These are phyloP conservation scores for Malus domestica DNA, from an alignment of 306 rosid genomes.

Conservation along the genomic window DNA sequence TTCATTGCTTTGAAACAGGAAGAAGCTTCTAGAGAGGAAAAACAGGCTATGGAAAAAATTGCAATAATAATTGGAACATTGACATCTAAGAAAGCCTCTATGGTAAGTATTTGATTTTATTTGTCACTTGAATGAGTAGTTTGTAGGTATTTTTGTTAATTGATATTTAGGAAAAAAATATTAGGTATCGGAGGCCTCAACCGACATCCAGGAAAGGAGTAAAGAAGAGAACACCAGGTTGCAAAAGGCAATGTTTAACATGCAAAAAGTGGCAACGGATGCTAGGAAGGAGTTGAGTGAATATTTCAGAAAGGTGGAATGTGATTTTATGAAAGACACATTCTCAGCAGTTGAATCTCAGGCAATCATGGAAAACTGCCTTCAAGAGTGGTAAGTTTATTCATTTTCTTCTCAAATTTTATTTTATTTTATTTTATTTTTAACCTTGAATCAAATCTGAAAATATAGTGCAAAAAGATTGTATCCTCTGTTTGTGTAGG, in stretches of 20 bases:
- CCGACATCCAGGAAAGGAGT: constrained; percentile 39
- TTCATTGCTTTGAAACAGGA: constrained; percentile 49
- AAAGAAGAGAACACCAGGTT: constrained; percentile 42
- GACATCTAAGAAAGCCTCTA: constrained; percentile 57
- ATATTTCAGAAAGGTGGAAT: constrained; percentile 40
- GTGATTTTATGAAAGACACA: constrained; percentile 40
- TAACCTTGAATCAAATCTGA: neutral
- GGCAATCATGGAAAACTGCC: constrained; percentile 40
- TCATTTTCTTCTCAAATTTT: neutral
- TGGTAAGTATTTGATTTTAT: constrained; percentile 29
- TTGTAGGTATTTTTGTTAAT: too few relatives aligned
- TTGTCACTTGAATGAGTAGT: neutral
- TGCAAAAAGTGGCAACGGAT: constrained; percentile 52
- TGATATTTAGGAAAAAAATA: constrained; percentile 18
- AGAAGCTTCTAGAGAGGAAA: constrained; percentile 63
- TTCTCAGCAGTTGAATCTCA: constrained; percentile 38
- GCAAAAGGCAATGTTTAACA: constrained; percentile 45
- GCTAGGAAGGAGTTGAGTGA: constrained; percentile 43
- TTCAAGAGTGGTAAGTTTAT: constrained; percentile 58
- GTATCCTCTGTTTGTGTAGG: neutral
- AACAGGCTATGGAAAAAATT: constrained; percentile 54
- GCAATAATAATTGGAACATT: constrained; percentile 48
- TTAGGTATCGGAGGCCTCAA: constrained; percentile 74
- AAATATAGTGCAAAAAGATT: neutral
- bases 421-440: neutral